A percentile compares a stretch with the other conserved stretches of the same genome.
Evolutionary conservation across 192 early-diverging fungal species (phyloP).

Genomic region (Coemansia sp.): DNA sequence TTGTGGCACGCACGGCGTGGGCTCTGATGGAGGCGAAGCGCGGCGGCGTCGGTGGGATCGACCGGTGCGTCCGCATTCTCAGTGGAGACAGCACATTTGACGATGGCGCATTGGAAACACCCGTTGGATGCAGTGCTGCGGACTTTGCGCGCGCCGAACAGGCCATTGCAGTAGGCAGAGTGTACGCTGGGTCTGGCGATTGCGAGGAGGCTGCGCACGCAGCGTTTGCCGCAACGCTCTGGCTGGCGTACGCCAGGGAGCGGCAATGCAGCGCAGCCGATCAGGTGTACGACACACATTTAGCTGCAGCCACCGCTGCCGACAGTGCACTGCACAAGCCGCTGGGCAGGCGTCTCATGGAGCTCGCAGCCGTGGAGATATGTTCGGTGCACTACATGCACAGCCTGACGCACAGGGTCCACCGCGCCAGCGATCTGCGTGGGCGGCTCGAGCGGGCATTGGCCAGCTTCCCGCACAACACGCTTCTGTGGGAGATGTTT

Average conservation of each 20-base stretch:
- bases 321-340: no score
- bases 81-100: background rate
- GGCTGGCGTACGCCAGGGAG: slow-evolving; percentile 20
- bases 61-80: slow-evolving; percentile 2
- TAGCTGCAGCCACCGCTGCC: no score
- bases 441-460: slow-evolving; percentile 8
- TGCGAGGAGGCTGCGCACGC: slow-evolving; percentile 7
- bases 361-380: slow-evolving; percentile 12
- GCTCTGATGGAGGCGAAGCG: slow-evolving; percentile 16
- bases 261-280: background rate
- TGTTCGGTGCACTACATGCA: slow-evolving; percentile 33
- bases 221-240: slow-evolving; percentile 5
- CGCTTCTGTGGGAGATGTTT: slow-evolving; percentile 33
- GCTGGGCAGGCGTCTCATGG: background rate
- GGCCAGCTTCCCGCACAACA: slow-evolving; percentile 12
- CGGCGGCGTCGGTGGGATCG: slow-evolving; percentile 23
- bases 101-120: no score
- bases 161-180: background rate
- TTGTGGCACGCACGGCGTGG: slow-evolving; percentile 34
- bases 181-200: background rate
- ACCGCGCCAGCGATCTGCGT: slow-evolving; percentile 21
- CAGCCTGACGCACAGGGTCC: slow-evolving; percentile 6
- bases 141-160: background rate
- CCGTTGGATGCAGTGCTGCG: background rate
- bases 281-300: background rate